phyloP scores from a whole-genome alignment of 176 grass and related monocot species.

The Guadua angustifolia region DNA sequence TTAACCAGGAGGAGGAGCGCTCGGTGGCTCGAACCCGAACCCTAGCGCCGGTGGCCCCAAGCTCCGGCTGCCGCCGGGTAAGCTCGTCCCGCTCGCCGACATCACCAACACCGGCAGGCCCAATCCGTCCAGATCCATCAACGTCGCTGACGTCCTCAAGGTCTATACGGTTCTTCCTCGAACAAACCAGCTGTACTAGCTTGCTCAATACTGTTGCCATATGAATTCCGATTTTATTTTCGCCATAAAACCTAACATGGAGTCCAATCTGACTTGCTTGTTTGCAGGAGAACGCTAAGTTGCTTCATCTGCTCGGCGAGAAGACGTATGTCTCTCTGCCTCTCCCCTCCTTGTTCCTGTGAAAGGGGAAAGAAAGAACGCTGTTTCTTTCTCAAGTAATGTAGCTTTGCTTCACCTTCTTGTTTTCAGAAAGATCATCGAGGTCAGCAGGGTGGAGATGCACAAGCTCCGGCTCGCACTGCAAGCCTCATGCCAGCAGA shows the following conservation, averaged over 20 bases:
- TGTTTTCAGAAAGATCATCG: slow-evolving; percentile 56
- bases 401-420: neutral
- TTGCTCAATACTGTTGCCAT: neutral
- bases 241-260: neutral
- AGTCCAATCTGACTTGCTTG: neutral
- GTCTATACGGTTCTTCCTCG: slow-evolving; percentile 1
- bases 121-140: slow-evolving; percentile 33
- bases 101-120: slow-evolving; percentile 59
- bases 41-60: slow-evolving; percentile 1
- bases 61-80: slow-evolving; percentile 7
- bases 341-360: neutral
- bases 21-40: slow-evolving; percentile 24
- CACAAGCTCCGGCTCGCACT: slow-evolving; percentile 54
- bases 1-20: slow-evolving; percentile 34
- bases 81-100: slow-evolving; percentile 51
- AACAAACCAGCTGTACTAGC: neutral
- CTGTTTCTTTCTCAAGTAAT: neutral
- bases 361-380: neutral
- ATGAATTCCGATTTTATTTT: neutral
- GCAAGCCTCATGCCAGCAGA: slow-evolving; percentile 51
- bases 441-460: slow-evolving; percentile 46
- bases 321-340: slow-evolving; percentile 46
- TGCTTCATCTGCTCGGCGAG: slow-evolving; percentile 49
- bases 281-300: slow-evolving; percentile 53
- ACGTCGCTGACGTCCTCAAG: slow-evolving; percentile 44